Evolutionary conservation across 2,329 filamentous ascomycete genomes (phyloP), one percentile per base, ranked within the genome.

Genomic region (Fusarium oxysporum): DNA sequence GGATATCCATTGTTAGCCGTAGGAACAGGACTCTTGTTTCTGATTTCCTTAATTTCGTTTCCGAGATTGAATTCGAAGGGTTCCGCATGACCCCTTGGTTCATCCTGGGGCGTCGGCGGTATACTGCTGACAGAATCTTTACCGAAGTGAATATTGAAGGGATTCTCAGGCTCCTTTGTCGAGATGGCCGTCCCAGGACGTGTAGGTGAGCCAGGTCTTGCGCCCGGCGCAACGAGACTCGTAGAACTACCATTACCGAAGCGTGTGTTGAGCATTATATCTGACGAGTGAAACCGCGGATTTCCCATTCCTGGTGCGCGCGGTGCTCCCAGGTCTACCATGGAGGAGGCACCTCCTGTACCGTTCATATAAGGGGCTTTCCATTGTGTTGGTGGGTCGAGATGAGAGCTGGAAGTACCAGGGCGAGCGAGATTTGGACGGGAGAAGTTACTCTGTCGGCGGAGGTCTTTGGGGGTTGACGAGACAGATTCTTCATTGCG

Each of bases 141-240:
- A n/a, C 76, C 73, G 66, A 85, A 85, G 64, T 86, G 83, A 37
- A 86, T 81, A 17, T 87, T 84, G n/a, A 88, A 80, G 0, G 86
- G 85, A 66, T 85, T 86, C 11, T 85, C 80, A 81, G 84, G 85
- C 8, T 82, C 80, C 48, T 79, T 81, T 30, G 77, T 81, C 8
- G 80, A 79, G 8, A 67, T 77, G 9, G 80, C 78, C 19, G 80
- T 84, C 19, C 77, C 82, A 17, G 81, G 84, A 63, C 81, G 64
- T 28, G 77, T 78, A 23, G 78, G 70, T 7, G 80, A 80, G 11
- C 65, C 62, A 10, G 78, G 74, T 38, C 69, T 66, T 12, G 71
- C 80, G 14, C 41, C 78, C 6, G 82, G 80, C 23, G 78, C 53
- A 40, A 73, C 78, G 28, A 85, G 74, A 54, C 80, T 84, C 16